Conservation (phyloP, 1,139 yeast species). For the Suzukiozyma palmioleophila region DNA sequence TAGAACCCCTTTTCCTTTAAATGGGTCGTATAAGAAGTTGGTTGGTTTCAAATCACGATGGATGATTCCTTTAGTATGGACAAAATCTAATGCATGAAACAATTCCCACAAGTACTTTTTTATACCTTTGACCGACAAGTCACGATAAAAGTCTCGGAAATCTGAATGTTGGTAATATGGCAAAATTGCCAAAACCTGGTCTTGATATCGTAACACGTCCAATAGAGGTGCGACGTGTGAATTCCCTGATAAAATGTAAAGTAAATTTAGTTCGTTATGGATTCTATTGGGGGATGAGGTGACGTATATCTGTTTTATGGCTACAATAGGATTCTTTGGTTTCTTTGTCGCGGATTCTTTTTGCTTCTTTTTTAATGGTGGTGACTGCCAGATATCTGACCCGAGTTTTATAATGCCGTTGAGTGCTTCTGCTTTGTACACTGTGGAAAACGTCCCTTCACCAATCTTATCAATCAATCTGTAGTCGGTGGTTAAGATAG, state of each 20-base stretch:
- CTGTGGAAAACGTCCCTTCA: constrained; percentile 91
- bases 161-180: constrained; percentile 93
- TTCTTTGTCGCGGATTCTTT: constrained; percentile 7
- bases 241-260: constrained; percentile 65
- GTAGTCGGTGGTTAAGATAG: constrained; percentile 55
- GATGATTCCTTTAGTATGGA: constrained; percentile 71
- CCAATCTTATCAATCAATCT: constrained; percentile 82
- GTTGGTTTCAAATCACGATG: constrained; percentile 92
- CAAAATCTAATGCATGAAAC: constrained; percentile 68
- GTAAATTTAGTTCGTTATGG: constrained; percentile 74
- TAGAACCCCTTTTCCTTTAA: constrained; percentile 71
- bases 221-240: constrained; percentile 81
- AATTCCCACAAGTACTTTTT: constrained; percentile 77
- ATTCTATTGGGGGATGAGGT: constrained; percentile 93
- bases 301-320: constrained; percentile 88
- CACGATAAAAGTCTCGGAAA: constrained; percentile 81
- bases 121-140: constrained; percentile 73
- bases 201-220: constrained; percentile 82
- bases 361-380: constrained; percentile 32
- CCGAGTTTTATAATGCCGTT: constrained; percentile 37
- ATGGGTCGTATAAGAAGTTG: constrained; percentile 77
- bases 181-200: constrained; percentile 87
- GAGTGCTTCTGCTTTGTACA: constrained; percentile 80
- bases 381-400: constrained; percentile 44
- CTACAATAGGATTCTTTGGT: constrained; percentile 61